phyloP scores from a whole-genome alignment of 352 stramenopile genomes.

The Pythium scleroteichum region DNA sequence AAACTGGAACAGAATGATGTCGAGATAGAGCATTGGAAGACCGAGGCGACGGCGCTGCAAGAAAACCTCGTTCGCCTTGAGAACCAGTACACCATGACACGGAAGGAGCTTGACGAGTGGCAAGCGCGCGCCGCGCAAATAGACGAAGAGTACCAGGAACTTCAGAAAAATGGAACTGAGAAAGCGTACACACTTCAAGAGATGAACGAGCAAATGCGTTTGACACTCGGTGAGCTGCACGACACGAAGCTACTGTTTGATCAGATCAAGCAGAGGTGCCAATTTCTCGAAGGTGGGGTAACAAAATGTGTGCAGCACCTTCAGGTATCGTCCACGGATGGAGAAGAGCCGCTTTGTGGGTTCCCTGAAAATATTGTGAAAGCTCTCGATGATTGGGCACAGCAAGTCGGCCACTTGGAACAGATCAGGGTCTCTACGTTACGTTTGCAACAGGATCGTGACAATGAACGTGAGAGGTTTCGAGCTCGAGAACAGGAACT shows the following conservation, averaged over 20 bases:
- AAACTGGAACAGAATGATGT: conserved; percentile 32
- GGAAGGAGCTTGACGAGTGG: conserved; percentile 35
- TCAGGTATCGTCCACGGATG: background rate
- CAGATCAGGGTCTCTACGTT: conserved; percentile 53
- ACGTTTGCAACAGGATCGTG: conserved; percentile 47
- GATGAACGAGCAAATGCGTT: conserved; percentile 54
- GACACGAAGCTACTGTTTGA: conserved; percentile 32
- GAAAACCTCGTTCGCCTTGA: conserved; percentile 27
- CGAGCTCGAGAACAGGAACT: conserved; percentile 50
- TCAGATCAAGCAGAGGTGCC: conserved; percentile 37
- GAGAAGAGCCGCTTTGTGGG: conserved; percentile 2
- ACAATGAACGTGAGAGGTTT: conserved; percentile 39
- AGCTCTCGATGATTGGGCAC: conserved; percentile 27
- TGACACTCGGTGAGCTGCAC: conserved; percentile 38
- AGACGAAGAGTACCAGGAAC: conserved; percentile 41
- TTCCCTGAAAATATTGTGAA: conserved; percentile 27
- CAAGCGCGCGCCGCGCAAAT: conserved; percentile 35
- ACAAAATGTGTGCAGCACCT: conserved; percentile 39
- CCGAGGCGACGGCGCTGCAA: conserved; percentile 20
- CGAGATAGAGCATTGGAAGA: conserved; percentile 30
- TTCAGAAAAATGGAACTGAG: conserved; percentile 47
- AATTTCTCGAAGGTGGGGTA: conserved; percentile 30
- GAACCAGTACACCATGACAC: conserved; percentile 14
- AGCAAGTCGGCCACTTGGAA: conserved; percentile 30
- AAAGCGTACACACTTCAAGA: conserved; percentile 58